These are phyloP conservation scores for Solanum paucissectum DNA, from an alignment of 257 asterid species.

Conservation along the genomic window DNA sequence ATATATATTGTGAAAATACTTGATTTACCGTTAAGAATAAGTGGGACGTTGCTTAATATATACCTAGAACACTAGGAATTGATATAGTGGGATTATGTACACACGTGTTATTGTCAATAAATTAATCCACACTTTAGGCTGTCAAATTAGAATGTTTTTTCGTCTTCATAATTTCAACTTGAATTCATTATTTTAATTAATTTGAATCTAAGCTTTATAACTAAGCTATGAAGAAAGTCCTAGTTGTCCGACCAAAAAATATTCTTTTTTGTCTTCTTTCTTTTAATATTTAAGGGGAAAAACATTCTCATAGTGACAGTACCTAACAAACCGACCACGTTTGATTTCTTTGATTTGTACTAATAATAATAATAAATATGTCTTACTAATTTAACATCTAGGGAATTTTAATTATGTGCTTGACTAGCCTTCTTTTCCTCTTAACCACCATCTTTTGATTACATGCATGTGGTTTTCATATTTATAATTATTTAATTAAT, in stretches of 20 bases:
- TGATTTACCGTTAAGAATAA: background rate
- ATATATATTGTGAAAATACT: background rate
- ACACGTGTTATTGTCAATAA: background rate
- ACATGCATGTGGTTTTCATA: background rate
- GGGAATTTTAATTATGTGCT: background rate
- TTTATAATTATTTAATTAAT: background rate
- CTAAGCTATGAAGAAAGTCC: background rate
- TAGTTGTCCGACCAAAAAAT: constrained; percentile 29
- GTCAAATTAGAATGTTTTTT: background rate
- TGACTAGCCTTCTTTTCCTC: background rate
- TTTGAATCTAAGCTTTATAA: background rate
- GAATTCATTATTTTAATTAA: background rate
- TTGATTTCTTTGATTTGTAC: background rate
- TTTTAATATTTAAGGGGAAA: background rate
- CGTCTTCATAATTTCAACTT: background rate
- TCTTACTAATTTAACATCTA: background rate
- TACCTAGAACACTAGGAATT: background rate
- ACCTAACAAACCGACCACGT: constrained; percentile 28
- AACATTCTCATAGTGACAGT: constrained; percentile 13
- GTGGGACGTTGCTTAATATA: background rate
- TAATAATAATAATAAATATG: background rate
- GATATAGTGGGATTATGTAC: background rate
- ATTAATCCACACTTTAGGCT: background rate
- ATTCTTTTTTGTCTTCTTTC: constrained; percentile 28
- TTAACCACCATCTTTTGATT: background rate